Evolutionary conservation across 768 basidiomycete genomes (phyloP), one percentile per base, ranked within the genome.

Genomic region (Boletellus sp.): DNA sequence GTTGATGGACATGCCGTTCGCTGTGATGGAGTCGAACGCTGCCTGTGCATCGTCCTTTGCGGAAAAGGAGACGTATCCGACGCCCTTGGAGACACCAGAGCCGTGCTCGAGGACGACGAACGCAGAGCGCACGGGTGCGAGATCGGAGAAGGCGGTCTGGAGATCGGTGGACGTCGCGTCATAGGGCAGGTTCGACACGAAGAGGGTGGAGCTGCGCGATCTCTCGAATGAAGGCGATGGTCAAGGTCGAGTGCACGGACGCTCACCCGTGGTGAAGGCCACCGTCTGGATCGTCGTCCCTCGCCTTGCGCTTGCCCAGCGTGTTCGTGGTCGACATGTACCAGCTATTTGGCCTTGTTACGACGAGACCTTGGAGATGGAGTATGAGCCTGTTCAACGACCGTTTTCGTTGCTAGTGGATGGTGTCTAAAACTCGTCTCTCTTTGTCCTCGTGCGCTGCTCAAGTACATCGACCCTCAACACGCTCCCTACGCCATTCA

Each of bases 51-150:
- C 96, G 60, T 96, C 90, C 48, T 78, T 81, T 48, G 92, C 75
- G 1, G 93, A 83, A 68, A 95, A 98, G 1, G 91, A 86, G 54
- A 97, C 91, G 64, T 96, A 98, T 52, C 96, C 96, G 19, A 98
- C 94, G 55, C 95, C 95, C 65, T 97, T 96, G 1, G 92, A 94
- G 5, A 80, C 71, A 16, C 83, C 82, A 1, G 81, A 79, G 31
- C 78, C 85, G 8, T 79, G 83, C 47, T 94, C 86, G 12, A 84
- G 81, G 17, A 97, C 96, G 7, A 99, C 85, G 61, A 99, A 98
- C 0, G 94, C 94, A 17, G 87, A 85, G 33, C 93, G 81, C 15
- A 99, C 89, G 24, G 96, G 96, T 1, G 93, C 96, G 55, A 96
- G 81, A 67, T 94, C 92, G 7, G 94, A 97, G 73, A 97, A 96